phyloP scores from a whole-genome alignment of 1,139 yeast species.

The Candida sanyaensis region DNA sequence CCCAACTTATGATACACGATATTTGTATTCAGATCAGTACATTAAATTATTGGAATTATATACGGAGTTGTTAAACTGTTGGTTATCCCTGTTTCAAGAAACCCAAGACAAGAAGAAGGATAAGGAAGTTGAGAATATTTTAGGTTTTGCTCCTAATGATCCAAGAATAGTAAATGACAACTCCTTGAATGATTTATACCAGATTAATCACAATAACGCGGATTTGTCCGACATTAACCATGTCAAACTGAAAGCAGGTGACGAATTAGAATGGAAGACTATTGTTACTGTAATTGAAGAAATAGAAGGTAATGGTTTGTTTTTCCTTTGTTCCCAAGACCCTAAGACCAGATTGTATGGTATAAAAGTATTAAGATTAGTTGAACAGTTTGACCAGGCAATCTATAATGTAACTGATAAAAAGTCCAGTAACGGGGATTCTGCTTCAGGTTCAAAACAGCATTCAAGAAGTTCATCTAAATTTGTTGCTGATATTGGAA shows the following conservation, averaged over 20 bases:
- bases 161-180: conserved; percentile 39
- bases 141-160: conserved; percentile 35
- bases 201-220: conserved; percentile 41
- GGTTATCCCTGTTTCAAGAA: conserved; percentile 67
- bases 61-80: conserved; percentile 74
- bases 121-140: conserved; percentile 18
- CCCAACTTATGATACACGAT: conserved; percentile 51
- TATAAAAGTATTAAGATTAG: conserved; percentile 68
- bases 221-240: conserved; percentile 28
- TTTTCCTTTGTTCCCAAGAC: conserved; percentile 89
- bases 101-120: conserved; percentile 21
- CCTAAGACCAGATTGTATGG: conserved; percentile 74
- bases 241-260: conserved; percentile 42
- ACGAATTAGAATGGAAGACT: conserved; percentile 75
- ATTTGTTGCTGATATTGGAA: conserved; percentile 77
- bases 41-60: conserved; percentile 65
- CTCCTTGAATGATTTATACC: conserved; percentile 45
- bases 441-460: conserved; percentile 24
- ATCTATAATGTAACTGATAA: conserved; percentile 53
- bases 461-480: conserved; percentile 67
- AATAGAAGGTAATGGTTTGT: conserved; percentile 93
- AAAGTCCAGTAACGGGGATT: conserved; percentile 5
- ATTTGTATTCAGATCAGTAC: conserved; percentile 59
- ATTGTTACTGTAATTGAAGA: conserved; percentile 87
- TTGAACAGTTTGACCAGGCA: conserved; percentile 83